Base-by-base conservation (phyloP, 352 stramenopile genomes). In the Phytopythium kandeliae region DNA sequence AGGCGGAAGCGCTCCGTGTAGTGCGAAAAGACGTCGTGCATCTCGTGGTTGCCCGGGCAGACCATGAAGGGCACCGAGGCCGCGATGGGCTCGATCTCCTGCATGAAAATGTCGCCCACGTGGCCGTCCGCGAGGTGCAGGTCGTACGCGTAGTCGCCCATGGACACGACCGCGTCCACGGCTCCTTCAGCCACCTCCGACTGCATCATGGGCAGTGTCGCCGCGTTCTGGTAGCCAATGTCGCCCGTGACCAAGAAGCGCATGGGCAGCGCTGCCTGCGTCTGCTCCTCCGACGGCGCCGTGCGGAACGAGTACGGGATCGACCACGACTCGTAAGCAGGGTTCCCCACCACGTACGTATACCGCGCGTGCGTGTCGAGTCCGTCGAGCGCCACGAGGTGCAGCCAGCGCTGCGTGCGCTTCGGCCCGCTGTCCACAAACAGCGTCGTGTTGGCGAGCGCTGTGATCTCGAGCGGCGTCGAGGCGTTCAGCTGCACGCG, bases 71-170 rank as follows among this genome's bases (percentile, higher is more conserved):
- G 87, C 31, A 95, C 72, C 15, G 60, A 66, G 16, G 81, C 74
- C 19, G 85, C 85, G 47, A 96, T 93, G 4, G 80, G 75, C 35
- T 96, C 74, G 57, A 96, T 92, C 52, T 92, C 76, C 35, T 89
- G 78, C 85, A 97, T 93, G 65, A 93, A 97, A 25, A 95, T 88
- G 54, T 95, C 85, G 43, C 86, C 86, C 16, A 93, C 79, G 47
- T 78, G 68, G 3, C 86, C 86, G 22, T 92, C 61, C 6, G 80
- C 71, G 26, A 88, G 67, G 54, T 96, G 70, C 53, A 96, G 65
- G 45, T 96, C 85, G 61, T 96, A 96, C 7, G 86, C 86, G 59
- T 95, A 96, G 64, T 96, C 86, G 54, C 85, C 85, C 62, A 95
- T 83, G 4, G 86, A 92, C 16, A 96, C 67, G 6, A 96, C 70